Evolutionary conservation across 169 alveolate species (phyloP), one percentile per base, ranked within the genome.

Genomic region (Plasmodium chabaudi): DNA sequence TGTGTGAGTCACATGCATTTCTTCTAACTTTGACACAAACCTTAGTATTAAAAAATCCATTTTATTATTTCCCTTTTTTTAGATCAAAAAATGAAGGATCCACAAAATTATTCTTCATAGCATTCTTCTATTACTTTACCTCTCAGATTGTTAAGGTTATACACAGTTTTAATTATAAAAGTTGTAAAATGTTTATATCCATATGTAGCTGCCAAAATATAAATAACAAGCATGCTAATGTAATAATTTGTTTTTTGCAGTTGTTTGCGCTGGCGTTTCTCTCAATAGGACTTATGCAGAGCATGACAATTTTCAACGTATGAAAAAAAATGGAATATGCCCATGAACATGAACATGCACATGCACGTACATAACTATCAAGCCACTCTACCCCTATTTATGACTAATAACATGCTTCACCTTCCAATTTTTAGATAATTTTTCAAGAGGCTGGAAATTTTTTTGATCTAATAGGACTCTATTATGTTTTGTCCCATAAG

Each of bases 41-140:
- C 5, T 27, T 1, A 27, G 1, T 27, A 27, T 5, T 27, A 2
- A 27, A 27, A 27, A 27, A 0, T 27, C 46, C 46, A 2, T 15
- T 13, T 34, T 12, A 12, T 17, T 39, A 46, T 21, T 6, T 19
- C 4, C 5, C 25, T 46, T 73, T 75, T 75, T 21, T n/a, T 75
- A 75, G 88, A 17, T 75, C 88, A 75, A 75, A 75, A 55, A 46
- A 63, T 75, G 88, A 55, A 13, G 88, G 88, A 46, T 61, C 69
- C 13, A 75, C 88, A 21, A 53, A 75, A 56, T 42, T 75, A 65
- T 75, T 75, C 64, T 23, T 75, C 9, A 60, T 75, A 21, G 68
- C 64, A 3, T 63, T 73, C 25, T 75, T 75, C 12, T 75, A 75
- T 42, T 75, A 75, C 15, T 46, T 75, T 56, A 42, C 64, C 7